Conservation (phyloP, 371 early-diverging fungal genomes). For the Paraphysoderma sedebokerense region DNA sequence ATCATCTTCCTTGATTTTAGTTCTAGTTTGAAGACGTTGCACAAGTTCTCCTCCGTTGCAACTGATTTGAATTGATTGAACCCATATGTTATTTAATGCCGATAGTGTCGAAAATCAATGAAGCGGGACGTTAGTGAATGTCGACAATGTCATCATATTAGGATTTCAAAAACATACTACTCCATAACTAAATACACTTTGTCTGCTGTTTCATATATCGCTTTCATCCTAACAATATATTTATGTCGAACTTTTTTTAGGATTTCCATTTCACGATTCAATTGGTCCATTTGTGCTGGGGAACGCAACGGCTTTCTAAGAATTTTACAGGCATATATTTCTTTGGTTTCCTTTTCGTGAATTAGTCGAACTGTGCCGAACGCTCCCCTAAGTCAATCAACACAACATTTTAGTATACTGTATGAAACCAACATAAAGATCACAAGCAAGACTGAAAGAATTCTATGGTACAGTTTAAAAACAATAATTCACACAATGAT, state of each 20-base stretch:
- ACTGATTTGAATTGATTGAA: background rate
- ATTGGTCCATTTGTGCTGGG: constrained; percentile 15
- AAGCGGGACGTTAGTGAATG: background rate
- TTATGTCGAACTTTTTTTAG: constrained; percentile 20
- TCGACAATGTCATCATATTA: background rate
- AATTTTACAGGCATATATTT: constrained; percentile 20
- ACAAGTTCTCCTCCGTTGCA: constrained; percentile 5
- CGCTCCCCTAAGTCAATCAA: constrained; percentile 12
- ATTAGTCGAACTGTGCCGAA: constrained; percentile 22
- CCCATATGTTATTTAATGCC: background rate
- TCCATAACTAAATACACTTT: constrained; percentile 25
- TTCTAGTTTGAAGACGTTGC: background rate
- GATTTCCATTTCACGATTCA: constrained; percentile 20
- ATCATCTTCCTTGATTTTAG: background rate
- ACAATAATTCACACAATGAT: too few species aligned
- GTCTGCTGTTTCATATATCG: constrained; percentile 22
- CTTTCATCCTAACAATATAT: constrained; percentile 15
- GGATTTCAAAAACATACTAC: constrained; percentile 7
- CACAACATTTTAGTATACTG: too few species aligned
- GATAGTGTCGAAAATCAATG: background rate
- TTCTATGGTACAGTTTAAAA: too few species aligned
- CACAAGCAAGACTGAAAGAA: too few species aligned
- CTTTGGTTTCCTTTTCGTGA: constrained; percentile 7
- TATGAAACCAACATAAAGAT: too few species aligned
- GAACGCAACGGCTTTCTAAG: constrained; percentile 13